Evolutionary conservation across 2,329 filamentous ascomycete genomes (phyloP), one percentile per base, ranked within the genome.

Genomic region (Atkinsonella hypoxylon): DNA sequence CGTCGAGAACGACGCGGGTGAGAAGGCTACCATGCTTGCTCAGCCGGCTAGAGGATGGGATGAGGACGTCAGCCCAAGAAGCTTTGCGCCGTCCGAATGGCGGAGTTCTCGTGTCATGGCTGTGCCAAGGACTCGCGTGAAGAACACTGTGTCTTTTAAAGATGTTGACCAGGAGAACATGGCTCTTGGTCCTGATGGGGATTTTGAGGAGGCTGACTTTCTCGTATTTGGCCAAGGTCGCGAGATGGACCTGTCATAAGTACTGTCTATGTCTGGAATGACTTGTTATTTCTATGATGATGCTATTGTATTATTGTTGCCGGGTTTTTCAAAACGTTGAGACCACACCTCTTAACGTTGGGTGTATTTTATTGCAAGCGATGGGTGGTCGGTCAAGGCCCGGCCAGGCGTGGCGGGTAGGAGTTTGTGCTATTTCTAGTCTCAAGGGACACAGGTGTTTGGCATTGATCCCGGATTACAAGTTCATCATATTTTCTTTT

Each of bases 151-250:
- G 18, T 49, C 50, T 13, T 43, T 57, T 26, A 58, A 56, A 20
- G 51, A 54, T 11, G 36, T 62, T 4, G 71, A 62, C 1, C 73
- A 79, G 59, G 75, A 79, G 59, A 78, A 77, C 55, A 65, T 66
- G 55, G 63, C 63, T 4, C 57, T 67, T 0, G 68, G 68, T 4
- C 57, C 67, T 0, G 68, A 68, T 41, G 65, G 67, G 17, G 83
- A 88, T 61, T 88, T 88, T 62, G 81, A 77, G 51, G 85, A 89
- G 52, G 84, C 84, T 0, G 73, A 77, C 1, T 89, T 89, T 53
- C 62, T 83, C 49, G 78, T 80, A 51, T 70, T 60, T 32, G 58
- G 56, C 12, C 65, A 64, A 39, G 69, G 70, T 26, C 63, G 70
- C 45, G 70, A 74, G 12, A 71, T 77, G 69, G 62, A 67, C 5